Base-by-base conservation (phyloP, 345 rosid genomes). In the Turritis glabra region DNA sequence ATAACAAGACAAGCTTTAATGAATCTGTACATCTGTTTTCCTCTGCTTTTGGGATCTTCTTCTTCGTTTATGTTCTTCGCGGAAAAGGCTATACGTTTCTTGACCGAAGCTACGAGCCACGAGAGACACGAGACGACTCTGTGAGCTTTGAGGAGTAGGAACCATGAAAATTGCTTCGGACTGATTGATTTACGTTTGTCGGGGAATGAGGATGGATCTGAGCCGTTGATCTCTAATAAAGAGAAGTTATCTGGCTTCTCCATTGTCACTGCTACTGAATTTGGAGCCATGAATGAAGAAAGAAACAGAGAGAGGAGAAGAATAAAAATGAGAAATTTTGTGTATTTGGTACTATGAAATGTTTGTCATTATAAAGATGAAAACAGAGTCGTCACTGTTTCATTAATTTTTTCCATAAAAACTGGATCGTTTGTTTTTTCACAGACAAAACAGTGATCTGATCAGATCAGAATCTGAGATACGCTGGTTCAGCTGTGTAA, bases 161-260 rank as follows among this genome's bases (percentile, higher is more conserved):
- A 82, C 96, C 96, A 93, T 1, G 93, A 85, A 80, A 86, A 84
- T 50, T 90, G 97, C 76, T 88, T 93, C 5, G 87, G 88, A 74
- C 92, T 86, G 21, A 83, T 82, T 5, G 87, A 84, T 70, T 90
- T 93, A 25, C 85, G 83, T 25, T 87, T 91, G 78, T 93, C 96
- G 0, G 89, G 86, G 66, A 86, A 64, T 79, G 87, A 78, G 2
- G 90, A 30, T 27, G 71, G 35, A 67, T 93, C 96, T 25, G 86
- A 75, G 69, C 86, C 87, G 57, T 84, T 82, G 79, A 85, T 77
- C 75, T 88, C 90, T 18, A 84, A 77, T 8, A 89, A 64, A 30
- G 96, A 80, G 77, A 90, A 80, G 70, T 77, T 82, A 29, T 83
- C 84, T 5, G 92, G 89, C 84, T 89, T 89, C 89, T 89, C 93